phyloP scores from a whole-genome alignment of 495 filamentous ascomycete species.

The Parathielavia hyrcaniae region DNA sequence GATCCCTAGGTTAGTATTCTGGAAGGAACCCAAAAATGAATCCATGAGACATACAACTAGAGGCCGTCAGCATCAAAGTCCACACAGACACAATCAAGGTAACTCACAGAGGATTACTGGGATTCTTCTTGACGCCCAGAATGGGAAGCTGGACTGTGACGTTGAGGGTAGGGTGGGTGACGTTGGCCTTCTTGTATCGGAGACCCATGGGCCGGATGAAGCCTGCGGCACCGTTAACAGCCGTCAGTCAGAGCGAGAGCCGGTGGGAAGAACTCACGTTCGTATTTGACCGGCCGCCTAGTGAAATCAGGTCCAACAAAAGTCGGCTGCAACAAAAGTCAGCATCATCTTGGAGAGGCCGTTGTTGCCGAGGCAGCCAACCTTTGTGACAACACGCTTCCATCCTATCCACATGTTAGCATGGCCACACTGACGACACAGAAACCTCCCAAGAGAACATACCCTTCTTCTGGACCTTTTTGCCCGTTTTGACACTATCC shows the following conservation, averaged over 20 bases:
- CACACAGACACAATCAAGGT: background rate
- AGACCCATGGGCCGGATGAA: slow-evolving; percentile 64
- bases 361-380: slow-evolving; percentile 4
- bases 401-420: slow-evolving; percentile 39
- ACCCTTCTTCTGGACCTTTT: slow-evolving; percentile 53
- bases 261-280: slow-evolving; percentile 38
- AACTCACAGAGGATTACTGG: slow-evolving; percentile 77
- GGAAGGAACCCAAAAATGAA: no score
- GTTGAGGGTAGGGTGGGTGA: slow-evolving; percentile 56
- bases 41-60: slow-evolving; percentile 9
- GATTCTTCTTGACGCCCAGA: slow-evolving; percentile 96
- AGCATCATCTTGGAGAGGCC: background rate
- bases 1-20: slow-evolving; percentile 2
- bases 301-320: slow-evolving; percentile 87
- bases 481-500: slow-evolving; percentile 73
- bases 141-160: slow-evolving; percentile 79
- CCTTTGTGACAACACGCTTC: slow-evolving; percentile 87
- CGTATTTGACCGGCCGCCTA: slow-evolving; percentile 83
- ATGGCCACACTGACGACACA: background rate
- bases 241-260: background rate
- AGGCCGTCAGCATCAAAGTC: background rate
- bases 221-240: slow-evolving; percentile 16
- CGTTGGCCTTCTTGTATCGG: slow-evolving; percentile 91
- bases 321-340: slow-evolving; percentile 31
- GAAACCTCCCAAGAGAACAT: slow-evolving; percentile 1